Evolutionary conservation across 2,329 filamentous ascomycete species (phyloP).

Genomic region (Endocalyx cinctus): DNA sequence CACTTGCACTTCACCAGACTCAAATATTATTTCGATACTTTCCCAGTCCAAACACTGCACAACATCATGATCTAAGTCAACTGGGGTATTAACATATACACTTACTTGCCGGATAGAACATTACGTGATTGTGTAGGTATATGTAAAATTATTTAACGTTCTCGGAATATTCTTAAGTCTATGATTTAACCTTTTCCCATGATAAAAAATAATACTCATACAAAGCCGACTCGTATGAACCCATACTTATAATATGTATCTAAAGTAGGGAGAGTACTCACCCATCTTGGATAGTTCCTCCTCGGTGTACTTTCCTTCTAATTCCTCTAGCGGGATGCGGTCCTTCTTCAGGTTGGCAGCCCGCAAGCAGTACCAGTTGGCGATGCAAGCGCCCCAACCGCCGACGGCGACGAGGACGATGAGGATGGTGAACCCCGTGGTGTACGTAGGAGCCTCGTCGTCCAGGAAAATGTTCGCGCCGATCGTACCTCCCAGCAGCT

Average conservation of each 20-base stretch:
- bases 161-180: too few relatives aligned
- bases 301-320: slow-evolving; percentile 4
- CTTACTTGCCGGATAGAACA: too few relatives aligned
- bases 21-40: too few relatives aligned
- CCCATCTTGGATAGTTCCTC: slow-evolving; percentile 10
- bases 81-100: too few relatives aligned
- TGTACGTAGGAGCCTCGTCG: slow-evolving; percentile 14
- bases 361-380: slow-evolving; percentile 11
- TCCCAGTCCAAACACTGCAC: too few relatives aligned
- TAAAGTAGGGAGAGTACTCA: slow-evolving; percentile 12
- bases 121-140: too few relatives aligned
- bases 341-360: slow-evolving; percentile 12
- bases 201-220: too few relatives aligned
- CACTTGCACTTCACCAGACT: too few relatives aligned
- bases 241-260: slow-evolving; percentile 14
- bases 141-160: too few relatives aligned
- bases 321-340: slow-evolving; percentile 3
- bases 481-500: slow-evolving; percentile 9
- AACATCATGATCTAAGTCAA: too few relatives aligned
- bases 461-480: slow-evolving; percentile 18
- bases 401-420: slow-evolving; percentile 1
- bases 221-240: too few relatives aligned
- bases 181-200: too few relatives aligned
- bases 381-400: slow-evolving; percentile 2
- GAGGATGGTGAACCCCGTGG: slow-evolving; percentile 11